A percentile compares a stretch with the other conserved stretches of the same genome.
Evolutionary conservation across 1,284 basidiomycete species (phyloP).

Genomic region (Malassezia psittaci): DNA sequence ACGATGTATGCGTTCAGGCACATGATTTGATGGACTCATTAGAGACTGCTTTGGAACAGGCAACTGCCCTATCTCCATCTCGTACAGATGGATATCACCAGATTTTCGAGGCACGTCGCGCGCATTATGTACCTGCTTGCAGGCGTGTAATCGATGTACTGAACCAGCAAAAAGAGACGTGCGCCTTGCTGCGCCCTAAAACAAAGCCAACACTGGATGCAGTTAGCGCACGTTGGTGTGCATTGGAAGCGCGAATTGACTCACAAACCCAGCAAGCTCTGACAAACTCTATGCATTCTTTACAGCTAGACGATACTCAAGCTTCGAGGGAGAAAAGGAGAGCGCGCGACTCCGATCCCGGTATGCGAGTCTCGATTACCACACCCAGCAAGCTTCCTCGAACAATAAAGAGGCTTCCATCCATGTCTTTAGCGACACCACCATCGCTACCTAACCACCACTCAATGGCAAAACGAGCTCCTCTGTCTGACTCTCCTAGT

Average conservation of each 20-base stretch:
- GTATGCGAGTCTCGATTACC: neutral
- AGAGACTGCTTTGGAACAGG: neutral
- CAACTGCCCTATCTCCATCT: neutral
- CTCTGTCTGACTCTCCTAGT: no score
- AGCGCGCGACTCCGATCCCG: neutral
- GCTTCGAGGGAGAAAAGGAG: neutral
- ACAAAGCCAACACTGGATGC: neutral
- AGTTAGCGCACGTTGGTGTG: neutral
- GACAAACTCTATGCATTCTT: neutral
- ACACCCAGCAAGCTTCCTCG: conserved; percentile 3
- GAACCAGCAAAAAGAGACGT: neutral
- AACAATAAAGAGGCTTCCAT: neutral
- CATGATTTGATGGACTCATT: conserved; percentile 4
- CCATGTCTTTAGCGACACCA: neutral
- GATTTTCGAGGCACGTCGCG: neutral
- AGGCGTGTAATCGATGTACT: neutral
- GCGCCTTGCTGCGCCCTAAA: neutral
- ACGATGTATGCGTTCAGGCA: conserved; percentile 10
- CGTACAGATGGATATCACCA: neutral
- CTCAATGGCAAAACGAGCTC: no score
- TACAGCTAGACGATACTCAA: neutral
- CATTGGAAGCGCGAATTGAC: neutral
- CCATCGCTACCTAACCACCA: no score
- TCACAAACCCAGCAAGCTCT: neutral
- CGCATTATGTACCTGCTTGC: neutral